These are phyloP conservation scores for Dothiorella sarmentorum DNA, from an alignment of 2,329 filamentous ascomycete genomes.

Conservation along the genomic window DNA sequence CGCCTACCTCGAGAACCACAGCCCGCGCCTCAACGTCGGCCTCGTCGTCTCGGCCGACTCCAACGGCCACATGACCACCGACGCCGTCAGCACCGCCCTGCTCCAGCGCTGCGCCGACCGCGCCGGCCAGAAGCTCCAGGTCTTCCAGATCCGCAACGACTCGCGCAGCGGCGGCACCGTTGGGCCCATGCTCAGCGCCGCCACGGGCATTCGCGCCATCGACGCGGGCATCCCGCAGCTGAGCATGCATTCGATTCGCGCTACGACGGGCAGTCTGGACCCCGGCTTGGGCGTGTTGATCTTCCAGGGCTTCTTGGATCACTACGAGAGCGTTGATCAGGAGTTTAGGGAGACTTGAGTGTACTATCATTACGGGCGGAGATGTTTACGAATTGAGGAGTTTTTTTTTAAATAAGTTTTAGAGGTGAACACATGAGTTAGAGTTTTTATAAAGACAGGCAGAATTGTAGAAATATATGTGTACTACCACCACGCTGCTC, in stretches of 20 bases:
- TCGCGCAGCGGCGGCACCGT: slow-evolving; percentile 86
- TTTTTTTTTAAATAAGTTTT: not conserved
- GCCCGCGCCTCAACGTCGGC: slow-evolving; percentile 84
- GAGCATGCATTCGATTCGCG: slow-evolving; percentile 90
- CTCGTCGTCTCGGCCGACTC: slow-evolving; percentile 75
- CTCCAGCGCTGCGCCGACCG: slow-evolving; percentile 75
- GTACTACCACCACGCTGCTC: too few species aligned
- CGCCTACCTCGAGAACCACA: slow-evolving; percentile 79
- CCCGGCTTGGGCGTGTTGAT: slow-evolving; percentile 83
- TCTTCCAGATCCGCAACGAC: slow-evolving; percentile 95
- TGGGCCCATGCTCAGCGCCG: slow-evolving; percentile 81
- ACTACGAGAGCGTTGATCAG: slow-evolving; percentile 77
- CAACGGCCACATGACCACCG: slow-evolving; percentile 96
- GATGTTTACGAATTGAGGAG: too few species aligned
- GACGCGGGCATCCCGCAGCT: slow-evolving; percentile 89
- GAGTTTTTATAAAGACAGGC: too few species aligned
- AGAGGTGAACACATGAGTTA: too few species aligned
- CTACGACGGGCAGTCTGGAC: slow-evolving; percentile 80
- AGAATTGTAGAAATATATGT: not conserved
- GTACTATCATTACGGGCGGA: not conserved
- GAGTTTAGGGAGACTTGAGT: slow-evolving; percentile 56
- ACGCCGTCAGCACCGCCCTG: slow-evolving; percentile 78
- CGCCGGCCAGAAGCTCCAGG: slow-evolving; percentile 67
- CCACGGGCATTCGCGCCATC: slow-evolving; percentile 76
- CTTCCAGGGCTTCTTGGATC: slow-evolving; percentile 85